Evolutionary conservation across 1,284 basidiomycete genomes (phyloP).

Genomic region (Erythrobasidium hasegawianum): DNA sequence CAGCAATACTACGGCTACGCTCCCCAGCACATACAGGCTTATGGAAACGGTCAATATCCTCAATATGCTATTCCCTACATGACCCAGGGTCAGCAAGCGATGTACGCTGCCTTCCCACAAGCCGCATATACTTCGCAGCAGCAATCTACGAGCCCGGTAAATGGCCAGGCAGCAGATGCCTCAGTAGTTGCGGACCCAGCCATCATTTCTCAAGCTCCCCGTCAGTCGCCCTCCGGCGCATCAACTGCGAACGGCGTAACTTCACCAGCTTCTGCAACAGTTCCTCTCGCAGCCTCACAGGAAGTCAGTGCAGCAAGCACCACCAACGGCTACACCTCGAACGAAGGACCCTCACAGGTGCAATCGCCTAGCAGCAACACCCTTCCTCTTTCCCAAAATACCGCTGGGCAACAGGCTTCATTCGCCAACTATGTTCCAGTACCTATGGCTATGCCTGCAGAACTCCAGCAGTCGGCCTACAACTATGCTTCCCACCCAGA

Average conservation of each 20-base stretch:
- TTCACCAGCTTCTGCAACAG: background rate
- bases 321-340: background rate
- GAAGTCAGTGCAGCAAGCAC: background rate
- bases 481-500: background rate
- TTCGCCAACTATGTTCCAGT: background rate
- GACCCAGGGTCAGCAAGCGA: background rate
- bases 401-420: background rate
- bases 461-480: background rate
- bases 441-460: background rate
- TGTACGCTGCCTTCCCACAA: background rate
- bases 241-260: background rate
- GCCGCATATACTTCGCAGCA: background rate
- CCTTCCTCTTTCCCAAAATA: background rate
- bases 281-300: background rate
- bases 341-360: no score
- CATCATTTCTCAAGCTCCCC: slow-evolving; percentile 22
- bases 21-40: background rate
- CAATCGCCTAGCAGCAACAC: background rate
- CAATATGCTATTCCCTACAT: background rate
- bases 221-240: background rate
- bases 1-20: background rate
- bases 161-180: no score
- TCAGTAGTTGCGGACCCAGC: slow-evolving; percentile 23
- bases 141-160: background rate
- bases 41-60: background rate